Percentiles rank a stretch among this genome's conserved stretches.
Conservation (phyloP, 306 rosid species). For the Alnus rubra region DNA sequence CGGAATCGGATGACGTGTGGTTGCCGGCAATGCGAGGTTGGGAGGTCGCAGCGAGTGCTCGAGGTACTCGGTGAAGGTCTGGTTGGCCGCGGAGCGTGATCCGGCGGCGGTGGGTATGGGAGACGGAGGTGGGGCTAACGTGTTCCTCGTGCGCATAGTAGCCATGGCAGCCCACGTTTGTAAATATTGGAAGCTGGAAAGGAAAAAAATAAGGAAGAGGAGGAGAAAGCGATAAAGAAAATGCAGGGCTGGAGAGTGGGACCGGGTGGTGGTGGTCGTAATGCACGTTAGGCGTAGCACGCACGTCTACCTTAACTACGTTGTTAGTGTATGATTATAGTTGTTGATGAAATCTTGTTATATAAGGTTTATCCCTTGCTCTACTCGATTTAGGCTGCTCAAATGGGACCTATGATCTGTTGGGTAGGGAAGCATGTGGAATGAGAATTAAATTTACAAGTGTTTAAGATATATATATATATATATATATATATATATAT, state of each 20-base stretch:
- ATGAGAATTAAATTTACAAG: too few relatives aligned
- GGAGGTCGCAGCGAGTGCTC: conserved; percentile 52
- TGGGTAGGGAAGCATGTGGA: too few relatives aligned
- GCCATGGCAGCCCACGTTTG: conserved; percentile 30
- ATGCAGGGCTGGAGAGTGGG: conserved; percentile 10
- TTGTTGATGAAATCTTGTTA: not conserved
- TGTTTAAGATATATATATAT: too few relatives aligned
- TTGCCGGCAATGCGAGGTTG: conserved; percentile 44
- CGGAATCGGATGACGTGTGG: conserved; percentile 26
- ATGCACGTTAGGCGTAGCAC: conserved; percentile 37
- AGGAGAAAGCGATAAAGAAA: conserved; percentile 9
- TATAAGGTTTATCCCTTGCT: not conserved
- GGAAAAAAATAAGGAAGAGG: not conserved
- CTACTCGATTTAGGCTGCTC: too few relatives aligned
- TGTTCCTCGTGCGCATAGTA: conserved; percentile 27
- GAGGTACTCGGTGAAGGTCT: conserved; percentile 52
- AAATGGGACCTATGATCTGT: too few relatives aligned
- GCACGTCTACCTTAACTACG: conserved; percentile 26
- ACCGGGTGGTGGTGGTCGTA: conserved; percentile 22
- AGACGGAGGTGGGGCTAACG: conserved; percentile 58
- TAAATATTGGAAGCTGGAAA: too few relatives aligned
- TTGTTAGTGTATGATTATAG: conserved; percentile 16
- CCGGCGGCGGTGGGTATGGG: conserved; percentile 81
- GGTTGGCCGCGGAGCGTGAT: conserved; percentile 63
- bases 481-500: too few relatives aligned